phyloP scores from a whole-genome alignment of 345 rosid species.

The Camelina laxa region DNA sequence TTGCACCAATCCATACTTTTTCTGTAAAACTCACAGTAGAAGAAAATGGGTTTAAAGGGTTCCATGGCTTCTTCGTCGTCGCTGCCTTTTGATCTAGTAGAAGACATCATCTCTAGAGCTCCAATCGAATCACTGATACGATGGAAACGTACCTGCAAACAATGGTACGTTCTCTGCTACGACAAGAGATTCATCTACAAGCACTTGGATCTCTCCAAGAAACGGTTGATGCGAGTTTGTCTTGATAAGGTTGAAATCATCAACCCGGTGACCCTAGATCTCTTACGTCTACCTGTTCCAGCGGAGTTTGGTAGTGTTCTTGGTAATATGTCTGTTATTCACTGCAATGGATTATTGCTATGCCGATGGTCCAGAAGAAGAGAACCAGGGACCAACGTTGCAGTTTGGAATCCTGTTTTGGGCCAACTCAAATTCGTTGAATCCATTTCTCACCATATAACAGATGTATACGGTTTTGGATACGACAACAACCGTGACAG shows the following conservation, averaged over 20 bases:
- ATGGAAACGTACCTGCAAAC: too few relatives aligned
- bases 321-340: not conserved
- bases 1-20: too few relatives aligned
- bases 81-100: too few relatives aligned
- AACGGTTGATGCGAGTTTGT: not conserved
- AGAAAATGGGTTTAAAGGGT: too few relatives aligned
- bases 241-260: not conserved
- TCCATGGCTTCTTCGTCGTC: too few relatives aligned
- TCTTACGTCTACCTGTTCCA: not conserved
- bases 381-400: not conserved
- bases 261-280: not conserved
- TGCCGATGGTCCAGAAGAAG: not conserved
- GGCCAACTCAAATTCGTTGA: not conserved
- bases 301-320: not conserved
- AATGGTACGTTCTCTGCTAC: too few relatives aligned
- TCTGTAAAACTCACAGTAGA: too few relatives aligned
- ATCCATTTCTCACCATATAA: accelerated
- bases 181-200: too few relatives aligned
- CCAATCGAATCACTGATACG: too few relatives aligned
- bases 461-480: not conserved
- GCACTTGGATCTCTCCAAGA: too few relatives aligned
- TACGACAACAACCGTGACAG: not conserved
- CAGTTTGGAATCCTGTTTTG: constrained; percentile 7
- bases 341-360: constrained; percentile 15
- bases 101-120: too few relatives aligned